These are phyloP conservation scores for Penicilliopsis zonata DNA, from an alignment of 495 filamentous ascomycete genomes.

Conservation along the genomic window DNA sequence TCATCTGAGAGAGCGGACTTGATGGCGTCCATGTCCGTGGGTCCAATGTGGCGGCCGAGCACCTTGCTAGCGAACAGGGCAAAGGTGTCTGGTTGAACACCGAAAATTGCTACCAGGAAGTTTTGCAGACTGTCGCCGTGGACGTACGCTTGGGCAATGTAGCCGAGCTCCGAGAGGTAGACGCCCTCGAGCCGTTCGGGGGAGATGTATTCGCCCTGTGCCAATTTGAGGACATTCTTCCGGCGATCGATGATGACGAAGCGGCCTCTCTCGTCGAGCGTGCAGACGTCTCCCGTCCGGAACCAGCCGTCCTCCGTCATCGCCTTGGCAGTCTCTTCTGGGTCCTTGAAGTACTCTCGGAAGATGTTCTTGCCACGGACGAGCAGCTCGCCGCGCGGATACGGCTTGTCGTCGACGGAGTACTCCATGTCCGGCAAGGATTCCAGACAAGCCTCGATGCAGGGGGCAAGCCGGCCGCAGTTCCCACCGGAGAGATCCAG, in stretches of 20 bases:
- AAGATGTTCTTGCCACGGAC: conserved; percentile 71
- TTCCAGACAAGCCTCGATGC: conserved; percentile 64
- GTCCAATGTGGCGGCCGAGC: conserved; percentile 49
- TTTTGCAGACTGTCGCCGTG: conserved; percentile 84
- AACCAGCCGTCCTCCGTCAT: conserved; percentile 92
- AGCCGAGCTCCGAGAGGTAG: conserved; percentile 65
- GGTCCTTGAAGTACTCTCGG: conserved; percentile 76
- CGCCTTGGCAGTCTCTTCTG: conserved; percentile 72
- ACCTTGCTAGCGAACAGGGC: conserved; percentile 66
- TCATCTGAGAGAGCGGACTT: conserved; percentile 51
- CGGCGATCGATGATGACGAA: conserved; percentile 90
- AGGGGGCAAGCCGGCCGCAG: conserved; percentile 59
- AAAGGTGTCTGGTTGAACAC: conserved; percentile 70
- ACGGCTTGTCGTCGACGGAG: conserved; percentile 77
- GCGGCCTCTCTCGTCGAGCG: conserved; percentile 72
- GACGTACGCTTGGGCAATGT: conserved; percentile 71
- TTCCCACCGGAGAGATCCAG: conserved; percentile 68
- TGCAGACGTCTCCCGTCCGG: conserved; percentile 83
- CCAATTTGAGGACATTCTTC: conserved; percentile 97
- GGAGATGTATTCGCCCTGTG: conserved; percentile 96
- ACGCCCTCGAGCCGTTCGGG: conserved; percentile 96
- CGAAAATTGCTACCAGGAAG: conserved; percentile 77
- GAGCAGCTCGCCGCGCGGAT: conserved; percentile 83
- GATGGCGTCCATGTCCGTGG: conserved; percentile 53
- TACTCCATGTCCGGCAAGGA: conserved; percentile 97